A percentile compares a stretch with the other conserved stretches of the same genome.
Evolutionary conservation across 306 rosid genomes (phyloP).

Genomic region (Coriaria nepalensis): DNA sequence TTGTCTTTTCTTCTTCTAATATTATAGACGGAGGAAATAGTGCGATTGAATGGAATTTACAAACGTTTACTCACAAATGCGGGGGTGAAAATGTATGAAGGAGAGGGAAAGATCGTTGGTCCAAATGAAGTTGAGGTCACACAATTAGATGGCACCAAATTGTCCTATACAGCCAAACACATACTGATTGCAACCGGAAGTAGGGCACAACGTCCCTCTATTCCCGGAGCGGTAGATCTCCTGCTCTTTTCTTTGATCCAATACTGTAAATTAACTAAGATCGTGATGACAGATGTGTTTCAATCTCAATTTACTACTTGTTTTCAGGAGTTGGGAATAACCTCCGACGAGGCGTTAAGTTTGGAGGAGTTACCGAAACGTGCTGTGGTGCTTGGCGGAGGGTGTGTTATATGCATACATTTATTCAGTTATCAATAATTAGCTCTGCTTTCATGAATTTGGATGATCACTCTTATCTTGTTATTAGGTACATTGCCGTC

Average conservation of each 20-base stretch:
- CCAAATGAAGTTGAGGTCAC: slow-evolving; percentile 94
- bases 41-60: slow-evolving; percentile 82
- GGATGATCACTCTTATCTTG: slow-evolving; percentile 4
- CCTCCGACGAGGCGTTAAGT: slow-evolving; percentile 99
- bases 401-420: slow-evolving; percentile 34
- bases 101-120: slow-evolving; percentile 80
- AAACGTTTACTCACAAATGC: slow-evolving; percentile 75
- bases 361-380: slow-evolving; percentile 78
- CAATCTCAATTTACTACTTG: slow-evolving; percentile 1
- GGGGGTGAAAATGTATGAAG: slow-evolving; percentile 81
- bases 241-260: not conserved
- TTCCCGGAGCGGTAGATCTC: slow-evolving; percentile 73
- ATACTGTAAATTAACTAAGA: too few relatives aligned
- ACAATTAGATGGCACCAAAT: slow-evolving; percentile 90
- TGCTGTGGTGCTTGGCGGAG: slow-evolving; percentile 84
- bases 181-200: slow-evolving; percentile 88
- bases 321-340: slow-evolving; percentile 66
- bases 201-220: slow-evolving; percentile 60
- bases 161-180: slow-evolving; percentile 78
- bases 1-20: slow-evolving; percentile 6
- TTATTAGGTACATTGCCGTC: slow-evolving; percentile 74
- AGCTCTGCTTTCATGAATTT: slow-evolving; percentile 10
- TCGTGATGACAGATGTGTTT: slow-evolving; percentile 1
- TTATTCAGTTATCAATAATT: slow-evolving; percentile 1
- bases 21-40: slow-evolving; percentile 80